phyloP scores from a whole-genome alignment of 371 early-diverging fungal species.

The Mucor indicus region DNA sequence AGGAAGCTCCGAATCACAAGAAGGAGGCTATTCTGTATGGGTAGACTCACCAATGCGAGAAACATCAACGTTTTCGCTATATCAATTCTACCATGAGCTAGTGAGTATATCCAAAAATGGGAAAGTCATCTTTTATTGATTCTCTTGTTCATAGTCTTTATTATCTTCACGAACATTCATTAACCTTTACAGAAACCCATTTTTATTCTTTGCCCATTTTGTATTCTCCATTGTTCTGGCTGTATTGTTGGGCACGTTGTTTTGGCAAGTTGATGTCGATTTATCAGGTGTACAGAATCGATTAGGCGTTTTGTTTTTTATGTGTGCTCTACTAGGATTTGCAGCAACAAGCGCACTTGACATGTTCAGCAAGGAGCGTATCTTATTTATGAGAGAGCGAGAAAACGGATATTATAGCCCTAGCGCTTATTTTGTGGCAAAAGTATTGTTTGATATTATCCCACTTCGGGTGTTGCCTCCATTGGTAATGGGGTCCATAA shows the following conservation, averaged over 20 bases:
- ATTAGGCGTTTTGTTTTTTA: conserved; percentile 77
- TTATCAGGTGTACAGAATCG: conserved; percentile 84
- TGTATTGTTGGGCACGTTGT: conserved; percentile 70
- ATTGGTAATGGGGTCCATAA: conserved; percentile 75
- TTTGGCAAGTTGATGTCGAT: conserved; percentile 76
- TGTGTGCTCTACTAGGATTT: conserved; percentile 81
- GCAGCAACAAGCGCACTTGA: conserved; percentile 69
- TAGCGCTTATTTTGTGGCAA: conserved; percentile 67
- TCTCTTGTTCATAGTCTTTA: conserved; percentile 20
- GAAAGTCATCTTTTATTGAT: conserved; percentile 4
- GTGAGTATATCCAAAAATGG: conserved; percentile 28
- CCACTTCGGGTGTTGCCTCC: conserved; percentile 85
- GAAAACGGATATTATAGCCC: conserved; percentile 83
- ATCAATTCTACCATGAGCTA: conserved; percentile 50
- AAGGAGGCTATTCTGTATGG: conserved; percentile 21
- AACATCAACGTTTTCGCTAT: conserved; percentile 69
- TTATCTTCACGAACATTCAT: conserved; percentile 47
- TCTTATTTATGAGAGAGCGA: conserved; percentile 78
- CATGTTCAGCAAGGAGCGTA: conserved; percentile 66
- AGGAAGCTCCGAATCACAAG: conserved; percentile 1
- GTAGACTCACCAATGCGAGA: conserved; percentile 45
- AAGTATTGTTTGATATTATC: conserved; percentile 77
- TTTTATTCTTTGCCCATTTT: conserved; percentile 42
- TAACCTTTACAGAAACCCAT: conserved; percentile 46
- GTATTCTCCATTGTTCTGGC: conserved; percentile 33